Evolutionary conservation across 345 rosid genomes (phyloP), one percentile per base, ranked within the genome.

Genomic region (Syzygium grande): DNA sequence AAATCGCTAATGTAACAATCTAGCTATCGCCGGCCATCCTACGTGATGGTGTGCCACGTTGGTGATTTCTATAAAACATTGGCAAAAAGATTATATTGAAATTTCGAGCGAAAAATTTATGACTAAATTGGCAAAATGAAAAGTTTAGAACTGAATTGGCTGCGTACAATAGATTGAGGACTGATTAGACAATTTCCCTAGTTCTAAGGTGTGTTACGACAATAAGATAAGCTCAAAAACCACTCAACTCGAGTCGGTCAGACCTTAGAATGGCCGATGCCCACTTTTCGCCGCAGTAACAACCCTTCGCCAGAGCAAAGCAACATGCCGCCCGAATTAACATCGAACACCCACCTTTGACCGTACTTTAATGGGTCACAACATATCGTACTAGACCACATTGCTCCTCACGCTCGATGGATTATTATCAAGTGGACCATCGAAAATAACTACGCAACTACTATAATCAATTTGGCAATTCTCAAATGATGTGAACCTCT

Each of bases 261-360:
- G 11, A 55, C 27, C 27, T 55, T 21, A 55, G 22, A 55, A 55
- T 55, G 59, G 59, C 4, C 4, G 23, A 23, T 34, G 2, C 27
- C 27, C 5, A 19, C 2, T 38, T 19, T 38, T 5, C 0, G 7
- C 22, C 1, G 5, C 1, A 9, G 13, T 34, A 19, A 11, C 3
- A 4, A 2, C 0, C 27, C 4, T 5, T 73, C 0, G 7, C 49
- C 3, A 2, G 0, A 10, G 49, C 0, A 8, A 38, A 73, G 14
- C 10, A 19, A 73, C 13, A 34, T 34, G 49, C 10, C 7, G 2
- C 6, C 21, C 27, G 8, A 38, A 73, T 38, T 41, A 34, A 34
- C 27, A 38, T 9, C 6, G 6, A 14, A 34, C 49, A 73, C 25
- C 49, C 41, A 19, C 79, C 43, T 16, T 38, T 19, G 25, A 38